Evolutionary conservation across 257 asterid species (phyloP).

Genomic region (Przewalskia tangutica): DNA sequence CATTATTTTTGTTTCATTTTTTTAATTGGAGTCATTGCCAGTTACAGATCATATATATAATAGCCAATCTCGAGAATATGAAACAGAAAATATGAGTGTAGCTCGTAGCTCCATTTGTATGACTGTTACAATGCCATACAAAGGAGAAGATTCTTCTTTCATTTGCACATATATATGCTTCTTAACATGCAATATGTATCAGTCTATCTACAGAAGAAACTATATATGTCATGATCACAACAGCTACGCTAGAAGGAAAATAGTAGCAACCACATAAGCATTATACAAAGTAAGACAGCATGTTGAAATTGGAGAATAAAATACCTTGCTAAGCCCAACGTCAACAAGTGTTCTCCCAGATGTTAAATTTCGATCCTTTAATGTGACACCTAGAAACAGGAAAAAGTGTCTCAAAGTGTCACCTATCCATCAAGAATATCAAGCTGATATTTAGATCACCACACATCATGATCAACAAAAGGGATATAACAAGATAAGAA

Average conservation of each 20-base stretch:
- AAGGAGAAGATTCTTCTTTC: background rate
- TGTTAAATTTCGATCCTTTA: conserved; percentile 30
- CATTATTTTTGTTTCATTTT: background rate
- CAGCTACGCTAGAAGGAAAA: background rate
- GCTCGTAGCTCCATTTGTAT: background rate
- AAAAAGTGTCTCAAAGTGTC: conserved; percentile 1
- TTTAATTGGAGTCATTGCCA: background rate
- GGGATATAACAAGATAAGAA: background rate
- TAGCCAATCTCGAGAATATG: background rate
- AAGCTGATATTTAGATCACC: background rate
- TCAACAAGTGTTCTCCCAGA: conserved; percentile 65
- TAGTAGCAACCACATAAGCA: background rate
- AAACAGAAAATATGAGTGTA: background rate
- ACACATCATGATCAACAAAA: background rate
- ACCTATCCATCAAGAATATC: background rate
- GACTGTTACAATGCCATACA: background rate
- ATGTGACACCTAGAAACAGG: conserved; percentile 53
- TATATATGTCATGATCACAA: background rate
- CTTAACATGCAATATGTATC: background rate
- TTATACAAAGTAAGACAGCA: background rate
- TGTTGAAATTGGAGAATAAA: background rate
- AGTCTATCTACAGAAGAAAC: background rate
- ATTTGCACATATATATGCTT: background rate
- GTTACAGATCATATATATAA: background rate
- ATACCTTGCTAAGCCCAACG: conserved; percentile 89